Percentiles rank a stretch among this genome's conserved stretches.
Evolutionary conservation across 2,329 filamentous ascomycete species (phyloP).

Genomic region (Lasiodiplodia gonubiensis): DNA sequence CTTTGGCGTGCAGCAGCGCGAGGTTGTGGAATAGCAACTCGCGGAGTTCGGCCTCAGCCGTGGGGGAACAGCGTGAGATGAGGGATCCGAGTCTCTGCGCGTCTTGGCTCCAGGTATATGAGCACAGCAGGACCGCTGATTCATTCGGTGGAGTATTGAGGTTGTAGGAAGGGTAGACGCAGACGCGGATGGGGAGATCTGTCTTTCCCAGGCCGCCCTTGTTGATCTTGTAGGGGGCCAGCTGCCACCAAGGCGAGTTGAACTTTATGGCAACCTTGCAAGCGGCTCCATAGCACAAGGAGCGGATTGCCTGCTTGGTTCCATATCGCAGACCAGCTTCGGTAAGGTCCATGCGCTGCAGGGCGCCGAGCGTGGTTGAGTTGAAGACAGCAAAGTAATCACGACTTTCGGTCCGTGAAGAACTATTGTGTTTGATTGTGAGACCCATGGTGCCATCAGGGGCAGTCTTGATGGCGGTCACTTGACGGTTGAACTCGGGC

Average conservation of each 20-base stretch:
- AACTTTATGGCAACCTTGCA: slow-evolving; percentile 49
- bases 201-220: slow-evolving; percentile 40
- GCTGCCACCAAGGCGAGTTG: slow-evolving; percentile 44
- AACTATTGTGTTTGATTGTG: not conserved
- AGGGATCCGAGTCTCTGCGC: slow-evolving; percentile 42
- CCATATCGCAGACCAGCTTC: slow-evolving; percentile 33
- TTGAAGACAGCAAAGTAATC: slow-evolving; percentile 42
- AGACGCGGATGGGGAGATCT: slow-evolving; percentile 41
- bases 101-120: slow-evolving; percentile 48
- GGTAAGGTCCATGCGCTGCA: slow-evolving; percentile 40
- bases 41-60: slow-evolving; percentile 36
- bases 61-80: slow-evolving; percentile 29
- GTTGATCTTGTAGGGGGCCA: slow-evolving; percentile 33
- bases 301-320: slow-evolving; percentile 41
- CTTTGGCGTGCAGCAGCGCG: slow-evolving; percentile 36
- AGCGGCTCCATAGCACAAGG: slow-evolving; percentile 40
- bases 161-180: slow-evolving; percentile 49
- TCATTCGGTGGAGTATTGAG: slow-evolving; percentile 33
- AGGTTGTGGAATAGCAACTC: slow-evolving; percentile 40
- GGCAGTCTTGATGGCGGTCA: slow-evolving; percentile 33
- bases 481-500: slow-evolving; percentile 31
- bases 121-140: slow-evolving; percentile 44
- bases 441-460: not conserved
- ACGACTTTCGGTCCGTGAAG: not conserved
- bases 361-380: slow-evolving; percentile 39